Evolutionary conservation across 495 filamentous ascomycete genomes (phyloP), one percentile per base, ranked within the genome.

Genomic region (Penicillium cataractarum): DNA sequence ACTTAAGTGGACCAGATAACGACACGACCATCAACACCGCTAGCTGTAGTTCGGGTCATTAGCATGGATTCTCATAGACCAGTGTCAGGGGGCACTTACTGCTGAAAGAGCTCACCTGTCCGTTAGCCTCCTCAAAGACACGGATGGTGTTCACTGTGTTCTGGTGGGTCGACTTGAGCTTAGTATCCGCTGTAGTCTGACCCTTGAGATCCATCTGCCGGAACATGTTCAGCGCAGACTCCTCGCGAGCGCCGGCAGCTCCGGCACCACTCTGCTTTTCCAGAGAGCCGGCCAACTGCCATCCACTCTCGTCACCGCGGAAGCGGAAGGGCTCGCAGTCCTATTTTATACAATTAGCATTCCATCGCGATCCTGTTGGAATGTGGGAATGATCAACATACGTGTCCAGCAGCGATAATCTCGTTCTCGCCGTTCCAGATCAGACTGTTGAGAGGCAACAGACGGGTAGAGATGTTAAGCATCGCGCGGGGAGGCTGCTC

Each of bases 151-250:
- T 89, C 70, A 99, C 94, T 32, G 93, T 97, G 76, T 99, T 99
- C 75, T 99, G 95, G 78, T 99, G 95, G 46, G 94, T 87, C 7
- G 95, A 97, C 78, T 95, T 96, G 61, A 98, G 81, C 77, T 95
- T 91, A 8, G 92, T 97, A 71, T 97, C 92, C 64, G 92, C 92
- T 66, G 88, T 88, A 24, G 82, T 76, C 77, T 97, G 96, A 39
- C 95, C 95, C 81, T 93, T 97, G 62, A 98, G 81, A 74, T 99
- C 95, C 96, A 99, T 97, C 78, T 97, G 93, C 72, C 86, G 86
- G 83, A 99, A 99, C 96, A 97, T 97, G 73, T 98, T 97, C 71
- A 97, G 81, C n/a, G 95, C 95, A 66, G 89, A 92, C 74, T 85
- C 91, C 76, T 85, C 92, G 70, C 87, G 90, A 80, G 80, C 86